Conservation (phyloP, 805 yeast species). For the Lipomyces mesembrius region DNA sequence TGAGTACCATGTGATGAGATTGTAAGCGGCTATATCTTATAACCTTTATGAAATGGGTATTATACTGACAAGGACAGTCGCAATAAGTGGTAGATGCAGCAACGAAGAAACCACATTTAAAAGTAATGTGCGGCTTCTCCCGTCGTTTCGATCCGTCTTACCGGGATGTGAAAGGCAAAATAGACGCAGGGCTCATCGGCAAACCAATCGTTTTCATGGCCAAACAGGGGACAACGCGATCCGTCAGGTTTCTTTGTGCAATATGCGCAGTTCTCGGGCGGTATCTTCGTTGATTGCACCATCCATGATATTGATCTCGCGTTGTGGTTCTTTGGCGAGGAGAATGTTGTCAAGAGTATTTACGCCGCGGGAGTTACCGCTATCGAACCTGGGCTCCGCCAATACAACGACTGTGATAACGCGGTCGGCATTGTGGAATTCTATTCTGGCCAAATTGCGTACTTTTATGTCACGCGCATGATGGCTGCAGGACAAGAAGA, state of each 20-base stretch:
- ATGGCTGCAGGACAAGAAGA: slow-evolving; percentile 39
- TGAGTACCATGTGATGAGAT: slow-evolving; percentile 35
- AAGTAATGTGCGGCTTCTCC: slow-evolving; percentile 26
- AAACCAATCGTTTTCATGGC: slow-evolving; percentile 16
- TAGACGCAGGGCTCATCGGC: slow-evolving; percentile 24
- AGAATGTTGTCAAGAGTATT: slow-evolving; percentile 26
- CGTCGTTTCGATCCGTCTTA: slow-evolving; percentile 29
- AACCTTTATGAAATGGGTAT: background rate
- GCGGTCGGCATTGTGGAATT: slow-evolving; percentile 39
- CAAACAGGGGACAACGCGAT: slow-evolving; percentile 28
- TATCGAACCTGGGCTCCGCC: slow-evolving; percentile 35
- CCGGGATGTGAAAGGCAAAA: slow-evolving; percentile 18
- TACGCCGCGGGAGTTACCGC: slow-evolving; percentile 36
- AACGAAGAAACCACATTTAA: slow-evolving; percentile 14
- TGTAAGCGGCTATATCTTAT: background rate
- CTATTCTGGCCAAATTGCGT: slow-evolving; percentile 34
- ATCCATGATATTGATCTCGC: slow-evolving; percentile 39
- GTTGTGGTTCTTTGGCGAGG: slow-evolving; percentile 36
- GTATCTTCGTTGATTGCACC: slow-evolving; percentile 39
- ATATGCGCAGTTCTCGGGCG: slow-evolving; percentile 38
- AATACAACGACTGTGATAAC: slow-evolving; percentile 38
- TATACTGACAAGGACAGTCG: background rate
- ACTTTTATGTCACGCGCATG: slow-evolving; percentile 37
- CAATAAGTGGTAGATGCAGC: slow-evolving; percentile 28
- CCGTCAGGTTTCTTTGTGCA: slow-evolving; percentile 34